Conservation (phyloP, 2,329 filamentous ascomycete species). For the Talaromyces piceae region DNA sequence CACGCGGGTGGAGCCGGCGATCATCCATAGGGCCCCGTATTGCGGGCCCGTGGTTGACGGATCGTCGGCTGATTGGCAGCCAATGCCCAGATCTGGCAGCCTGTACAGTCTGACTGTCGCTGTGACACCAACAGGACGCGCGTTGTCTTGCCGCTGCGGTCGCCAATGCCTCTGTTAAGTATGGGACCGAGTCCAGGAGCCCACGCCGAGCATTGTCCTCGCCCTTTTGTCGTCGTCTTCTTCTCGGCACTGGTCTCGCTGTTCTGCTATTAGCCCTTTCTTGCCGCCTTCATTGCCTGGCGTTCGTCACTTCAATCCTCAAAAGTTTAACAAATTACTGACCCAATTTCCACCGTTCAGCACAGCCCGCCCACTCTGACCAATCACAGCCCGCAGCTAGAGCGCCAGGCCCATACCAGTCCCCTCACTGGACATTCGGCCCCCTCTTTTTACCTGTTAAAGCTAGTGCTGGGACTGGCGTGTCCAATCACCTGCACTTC, state of each 20-base stretch:
- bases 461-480: background rate
- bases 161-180: background rate
- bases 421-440: slow-evolving; percentile 7
- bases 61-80: background rate
- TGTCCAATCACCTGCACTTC: background rate
- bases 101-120: no score
- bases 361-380: slow-evolving; percentile 6
- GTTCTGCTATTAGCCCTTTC: no score
- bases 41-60: background rate
- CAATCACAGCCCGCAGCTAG: background rate
- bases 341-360: background rate
- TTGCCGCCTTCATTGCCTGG: no score
- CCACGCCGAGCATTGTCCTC: no score
- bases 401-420: background rate
- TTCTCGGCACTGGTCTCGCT: no score
- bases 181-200: no score
- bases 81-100: background rate
- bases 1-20: background rate
- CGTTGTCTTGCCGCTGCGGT: background rate
- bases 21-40: background rate
- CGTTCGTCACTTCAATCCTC: background rate
- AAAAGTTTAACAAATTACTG: no score
- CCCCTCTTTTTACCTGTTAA: background rate
- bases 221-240: no score
- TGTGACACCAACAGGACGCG: background rate